Conservation (phyloP, 257 asterid genomes). For the Fraxinus americana region DNA sequence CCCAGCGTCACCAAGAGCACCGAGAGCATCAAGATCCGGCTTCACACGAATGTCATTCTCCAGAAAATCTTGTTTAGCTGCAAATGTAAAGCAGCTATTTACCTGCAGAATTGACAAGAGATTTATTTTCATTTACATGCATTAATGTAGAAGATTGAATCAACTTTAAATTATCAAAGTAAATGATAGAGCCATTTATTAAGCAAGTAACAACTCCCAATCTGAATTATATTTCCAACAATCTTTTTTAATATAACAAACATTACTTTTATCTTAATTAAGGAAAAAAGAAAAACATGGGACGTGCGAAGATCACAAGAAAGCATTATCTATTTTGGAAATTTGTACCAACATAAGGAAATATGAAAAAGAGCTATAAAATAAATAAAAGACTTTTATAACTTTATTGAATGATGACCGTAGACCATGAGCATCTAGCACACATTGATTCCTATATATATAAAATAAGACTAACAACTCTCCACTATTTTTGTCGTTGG, state of each 20-base stretch:
- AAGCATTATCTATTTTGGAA: background rate
- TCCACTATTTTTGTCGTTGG: too few species aligned
- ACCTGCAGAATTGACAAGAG: constrained; percentile 38
- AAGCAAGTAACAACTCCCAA: constrained; percentile 1
- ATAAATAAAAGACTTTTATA: too few species aligned
- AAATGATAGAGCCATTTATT: background rate
- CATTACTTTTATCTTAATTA: background rate
- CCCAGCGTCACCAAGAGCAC: constrained; percentile 73
- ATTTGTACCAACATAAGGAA: background rate
- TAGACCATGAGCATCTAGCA: too few species aligned
- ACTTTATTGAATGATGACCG: too few species aligned
- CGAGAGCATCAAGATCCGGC: constrained; percentile 77
- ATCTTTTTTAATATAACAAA: background rate
- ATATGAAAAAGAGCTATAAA: too few species aligned
- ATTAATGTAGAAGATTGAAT: background rate
- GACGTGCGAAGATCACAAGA: background rate
- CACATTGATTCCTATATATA: too few species aligned
- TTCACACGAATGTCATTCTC: constrained; percentile 68
- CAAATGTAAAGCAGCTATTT: constrained; percentile 47
- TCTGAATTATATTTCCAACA: background rate
- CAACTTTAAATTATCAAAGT: background rate
- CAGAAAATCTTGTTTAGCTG: constrained; percentile 39
- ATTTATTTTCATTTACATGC: background rate
- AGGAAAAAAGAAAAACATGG: background rate
- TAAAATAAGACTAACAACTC: too few species aligned